phyloP scores from a whole-genome alignment of 352 stramenopile species.

The Pythium plurisporium region DNA sequence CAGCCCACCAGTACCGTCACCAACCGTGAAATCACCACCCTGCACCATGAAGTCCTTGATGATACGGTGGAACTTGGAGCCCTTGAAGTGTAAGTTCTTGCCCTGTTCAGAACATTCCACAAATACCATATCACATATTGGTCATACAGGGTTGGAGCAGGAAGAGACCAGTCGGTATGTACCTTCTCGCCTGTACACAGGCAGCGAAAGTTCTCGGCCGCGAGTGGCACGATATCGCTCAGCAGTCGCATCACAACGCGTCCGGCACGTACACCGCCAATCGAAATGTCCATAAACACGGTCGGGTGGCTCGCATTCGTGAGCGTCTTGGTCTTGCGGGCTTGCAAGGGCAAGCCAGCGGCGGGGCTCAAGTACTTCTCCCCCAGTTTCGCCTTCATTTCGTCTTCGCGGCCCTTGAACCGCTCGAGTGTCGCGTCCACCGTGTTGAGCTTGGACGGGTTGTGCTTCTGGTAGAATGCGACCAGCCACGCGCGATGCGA shows the following conservation, averaged over 20 bases:
- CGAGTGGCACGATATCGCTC: slow-evolving; percentile 89
- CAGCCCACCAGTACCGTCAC: slow-evolving; percentile 69
- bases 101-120: slow-evolving; percentile 6
- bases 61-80: slow-evolving; percentile 88
- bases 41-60: slow-evolving; percentile 92
- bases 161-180: no score
- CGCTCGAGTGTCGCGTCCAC: slow-evolving; percentile 53
- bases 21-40: slow-evolving; percentile 66
- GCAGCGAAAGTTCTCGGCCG: slow-evolving; percentile 94
- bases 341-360: slow-evolving; percentile 27
- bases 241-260: slow-evolving; percentile 95
- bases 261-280: slow-evolving; percentile 74
- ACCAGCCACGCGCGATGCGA: slow-evolving; percentile 36
- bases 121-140: background rate
- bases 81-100: slow-evolving; percentile 76
- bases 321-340: slow-evolving; percentile 44
- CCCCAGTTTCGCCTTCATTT: slow-evolving; percentile 64
- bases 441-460: slow-evolving; percentile 44
- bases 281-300: slow-evolving; percentile 95
- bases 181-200: slow-evolving; percentile 79
- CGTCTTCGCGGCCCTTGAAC: slow-evolving; percentile 54
- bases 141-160: no score
- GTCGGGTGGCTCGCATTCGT: slow-evolving; percentile 69
- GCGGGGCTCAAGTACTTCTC: slow-evolving; percentile 48
- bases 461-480: slow-evolving; percentile 69